Percentiles rank a stretch among this genome's conserved stretches.
Evolutionary conservation across 495 filamentous ascomycete species (phyloP).

Genomic region (Pyronema omphalodes): DNA sequence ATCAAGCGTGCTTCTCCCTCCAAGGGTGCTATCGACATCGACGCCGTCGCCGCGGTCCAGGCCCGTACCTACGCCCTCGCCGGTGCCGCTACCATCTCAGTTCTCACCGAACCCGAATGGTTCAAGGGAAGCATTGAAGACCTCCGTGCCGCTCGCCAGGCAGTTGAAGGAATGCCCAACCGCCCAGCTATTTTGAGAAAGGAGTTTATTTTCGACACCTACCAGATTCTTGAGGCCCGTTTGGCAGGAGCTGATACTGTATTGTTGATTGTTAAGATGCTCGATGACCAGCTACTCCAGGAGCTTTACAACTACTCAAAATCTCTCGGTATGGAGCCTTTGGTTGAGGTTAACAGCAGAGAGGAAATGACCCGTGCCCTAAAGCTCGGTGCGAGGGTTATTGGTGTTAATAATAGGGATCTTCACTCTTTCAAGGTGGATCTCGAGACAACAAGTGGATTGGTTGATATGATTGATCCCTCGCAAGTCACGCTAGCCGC

Average conservation of each 20-base stretch:
- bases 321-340: slow-evolving; percentile 86
- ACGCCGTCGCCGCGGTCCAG: slow-evolving; percentile 74
- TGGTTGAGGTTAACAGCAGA: slow-evolving; percentile 88
- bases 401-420: slow-evolving; percentile 96
- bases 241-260: slow-evolving; percentile 90
- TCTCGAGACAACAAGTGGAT: slow-evolving; percentile 74
- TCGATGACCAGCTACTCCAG: slow-evolving; percentile 53
- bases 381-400: slow-evolving; percentile 74
- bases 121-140: slow-evolving; percentile 97
- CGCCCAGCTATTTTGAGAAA: slow-evolving; percentile 83
- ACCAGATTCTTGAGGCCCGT: slow-evolving; percentile 90
- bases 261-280: slow-evolving; percentile 95
- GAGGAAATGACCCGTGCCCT: slow-evolving; percentile 85
- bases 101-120: slow-evolving; percentile 94
- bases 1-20: slow-evolving; percentile 95
- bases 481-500: slow-evolving; percentile 81
- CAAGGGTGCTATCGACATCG: slow-evolving; percentile 79
- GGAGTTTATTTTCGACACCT: slow-evolving; percentile 96
- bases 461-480: slow-evolving; percentile 63
- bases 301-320: slow-evolving; percentile 73
- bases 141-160: slow-evolving; percentile 69
- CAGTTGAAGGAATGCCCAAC: slow-evolving; percentile 73
- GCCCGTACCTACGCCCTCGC: slow-evolving; percentile 82
- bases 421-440: slow-evolving; percentile 93
- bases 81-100: slow-evolving; percentile 89